Base-by-base conservation (phyloP, 345 rosid species). In the Lepidium didymum region DNA sequence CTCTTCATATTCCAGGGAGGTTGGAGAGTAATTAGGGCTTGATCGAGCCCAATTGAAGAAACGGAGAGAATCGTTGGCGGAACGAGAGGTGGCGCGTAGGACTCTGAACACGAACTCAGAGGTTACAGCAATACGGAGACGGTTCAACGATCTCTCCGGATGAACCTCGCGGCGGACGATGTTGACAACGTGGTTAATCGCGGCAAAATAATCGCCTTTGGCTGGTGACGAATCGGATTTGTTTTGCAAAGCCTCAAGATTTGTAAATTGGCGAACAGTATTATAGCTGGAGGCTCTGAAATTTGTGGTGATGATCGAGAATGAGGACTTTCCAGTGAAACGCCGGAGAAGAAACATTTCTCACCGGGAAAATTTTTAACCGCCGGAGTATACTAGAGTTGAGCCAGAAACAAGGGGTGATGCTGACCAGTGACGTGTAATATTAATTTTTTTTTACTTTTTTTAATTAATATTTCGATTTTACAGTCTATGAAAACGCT, bases 1-100 rank as follows among this genome's bases (percentile, higher is more conserved):
- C 77, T 90, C 85, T 68, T 90, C 92, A 50, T 77, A 84, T 23
- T 93, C 89, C 9, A 82, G 55, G 2, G 94, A 83, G 19, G 96
- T 87, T 13, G 97, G 95, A 10, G 68, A 45, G 79, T 93, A 88
- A 47, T 18, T 69, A 27, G 83, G 79, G 21, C 67, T 72, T 5
- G 86, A 74, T 27, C 86, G 83, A 1, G 89, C 96, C 95, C 98
- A 91, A 15, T 86, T 81, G 84, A 93, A 88, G 91, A 91, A 93
- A 25, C 92, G 84, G 75, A 91, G 66, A n/a, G 92, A 87, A 33
- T 87, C 85, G 16, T 81, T 72, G 37, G 92, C 86, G 34, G 83
- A 84, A 50, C 80, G 74, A 19, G 91, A 82, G 73, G 87, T 77
- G 53, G 92, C 84, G 38, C 90, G 99, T 49, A 91, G 95, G 45